These are phyloP conservation scores for Aphanomyces cochlioides DNA, from an alignment of 352 stramenopile genomes.

Conservation along the genomic window DNA sequence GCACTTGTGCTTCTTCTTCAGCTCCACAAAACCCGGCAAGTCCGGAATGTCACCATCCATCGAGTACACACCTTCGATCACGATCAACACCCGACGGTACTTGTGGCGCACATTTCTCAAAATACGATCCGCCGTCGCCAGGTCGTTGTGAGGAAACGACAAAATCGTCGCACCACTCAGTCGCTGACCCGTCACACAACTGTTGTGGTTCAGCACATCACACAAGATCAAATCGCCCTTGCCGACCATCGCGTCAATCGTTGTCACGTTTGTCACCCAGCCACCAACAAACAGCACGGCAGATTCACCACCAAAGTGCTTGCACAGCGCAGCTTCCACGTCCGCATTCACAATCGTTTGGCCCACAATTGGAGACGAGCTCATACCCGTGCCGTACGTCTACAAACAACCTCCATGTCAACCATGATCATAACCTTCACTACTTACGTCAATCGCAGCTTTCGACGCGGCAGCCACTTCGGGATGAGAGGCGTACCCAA, in stretches of 20 bases:
- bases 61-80: constrained; percentile 63
- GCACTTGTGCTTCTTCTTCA: constrained; percentile 68
- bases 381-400: constrained; percentile 71
- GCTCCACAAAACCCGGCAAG: constrained; percentile 46
- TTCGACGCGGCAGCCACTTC: constrained; percentile 54
- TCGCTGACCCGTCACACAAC: constrained; percentile 65
- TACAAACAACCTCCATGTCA: background rate
- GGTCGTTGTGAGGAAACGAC: constrained; percentile 78
- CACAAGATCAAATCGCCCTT: constrained; percentile 76
- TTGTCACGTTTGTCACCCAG: constrained; percentile 75
- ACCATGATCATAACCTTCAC: background rate
- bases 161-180: constrained; percentile 70
- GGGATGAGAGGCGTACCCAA: constrained; percentile 57
- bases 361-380: constrained; percentile 70
- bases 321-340: constrained; percentile 56
- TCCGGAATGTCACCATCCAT: constrained; percentile 65
- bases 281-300: constrained; percentile 63
- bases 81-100: constrained; percentile 69
- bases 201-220: constrained; percentile 75
- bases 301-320: constrained; percentile 55
- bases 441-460: constrained; percentile 28
- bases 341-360: constrained; percentile 64
- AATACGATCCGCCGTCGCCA: constrained; percentile 60
- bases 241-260: constrained; percentile 61
- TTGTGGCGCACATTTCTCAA: constrained; percentile 59